These are phyloP conservation scores for thale cress (Arabidopsis thaliana) DNA, from an alignment of 345 rosid genomes.

Conservation along the genomic window TAIR10.1 NC_003075.7:14124501-14125000, in stretches of 20 bases:
- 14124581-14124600: conserved; percentile 84
- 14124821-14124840: conserved; percentile 77
- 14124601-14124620: background rate
- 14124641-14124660: too few relatives aligned
- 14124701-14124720: background rate
- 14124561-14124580: conserved; percentile 94
- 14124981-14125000: conserved; percentile 79
- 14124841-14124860: conserved; percentile 61
- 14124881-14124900: conserved; percentile 49
- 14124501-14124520: conserved; percentile 62
- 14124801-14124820: conserved; percentile 67
- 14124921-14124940: conserved; percentile 58
- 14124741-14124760: conserved; percentile 89
- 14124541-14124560: conserved; percentile 92
- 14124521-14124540: conserved; percentile 80
- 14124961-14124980: conserved; percentile 70
- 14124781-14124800: conserved; percentile 81
- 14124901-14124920: conserved; percentile 53
- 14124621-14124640: too few relatives aligned
- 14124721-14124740: conserved; percentile 66
- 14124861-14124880: conserved; percentile 79
- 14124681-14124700: background rate
- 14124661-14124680: too few relatives aligned
- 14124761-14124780: conserved; percentile 85
- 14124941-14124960: conserved; percentile 63